Evolutionary conservation across 345 rosid species (phyloP).

Genomic region (Linum trigynum): DNA sequence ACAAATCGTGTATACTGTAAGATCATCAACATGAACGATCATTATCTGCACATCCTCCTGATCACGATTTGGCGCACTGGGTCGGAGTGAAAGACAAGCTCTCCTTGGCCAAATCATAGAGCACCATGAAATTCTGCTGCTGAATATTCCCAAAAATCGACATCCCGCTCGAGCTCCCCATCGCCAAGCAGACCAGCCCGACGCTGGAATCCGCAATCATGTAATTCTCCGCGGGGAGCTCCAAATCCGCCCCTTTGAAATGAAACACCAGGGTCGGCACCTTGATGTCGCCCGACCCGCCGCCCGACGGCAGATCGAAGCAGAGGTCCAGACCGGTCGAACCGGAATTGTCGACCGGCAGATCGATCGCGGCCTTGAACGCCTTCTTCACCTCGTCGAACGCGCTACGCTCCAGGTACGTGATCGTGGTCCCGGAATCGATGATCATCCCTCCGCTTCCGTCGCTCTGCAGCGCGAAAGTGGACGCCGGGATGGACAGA

Average conservation of each 20-base stretch:
- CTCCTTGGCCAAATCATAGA: constrained; percentile 58
- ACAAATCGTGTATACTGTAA: too few species aligned
- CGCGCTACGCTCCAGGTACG: constrained; percentile 53
- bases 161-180: constrained; percentile 75
- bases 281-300: constrained; percentile 19
- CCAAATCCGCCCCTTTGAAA: constrained; percentile 64
- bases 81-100: constrained; percentile 62
- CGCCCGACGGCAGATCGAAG: constrained; percentile 39
- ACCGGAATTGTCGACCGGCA: constrained; percentile 42
- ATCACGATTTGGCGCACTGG: constrained; percentile 49
- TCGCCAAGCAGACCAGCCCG: constrained; percentile 72
- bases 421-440: constrained; percentile 87
- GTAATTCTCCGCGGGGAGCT: constrained; percentile 73
- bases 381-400: constrained; percentile 41
- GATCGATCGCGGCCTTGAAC: constrained; percentile 40
- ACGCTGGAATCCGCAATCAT: constrained; percentile 53
- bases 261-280: constrained; percentile 70
- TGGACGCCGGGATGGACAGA: constrained; percentile 53
- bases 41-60: too few species aligned
- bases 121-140: constrained; percentile 69
- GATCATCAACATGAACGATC: too few species aligned
- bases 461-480: constrained; percentile 52
- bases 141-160: constrained; percentile 91
- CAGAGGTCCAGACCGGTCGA: constrained; percentile 77
- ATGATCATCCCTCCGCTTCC: constrained; percentile 85